phyloP scores from a whole-genome alignment of 2,329 filamentous ascomycete species.

The Hypoxylon sp. region DNA sequence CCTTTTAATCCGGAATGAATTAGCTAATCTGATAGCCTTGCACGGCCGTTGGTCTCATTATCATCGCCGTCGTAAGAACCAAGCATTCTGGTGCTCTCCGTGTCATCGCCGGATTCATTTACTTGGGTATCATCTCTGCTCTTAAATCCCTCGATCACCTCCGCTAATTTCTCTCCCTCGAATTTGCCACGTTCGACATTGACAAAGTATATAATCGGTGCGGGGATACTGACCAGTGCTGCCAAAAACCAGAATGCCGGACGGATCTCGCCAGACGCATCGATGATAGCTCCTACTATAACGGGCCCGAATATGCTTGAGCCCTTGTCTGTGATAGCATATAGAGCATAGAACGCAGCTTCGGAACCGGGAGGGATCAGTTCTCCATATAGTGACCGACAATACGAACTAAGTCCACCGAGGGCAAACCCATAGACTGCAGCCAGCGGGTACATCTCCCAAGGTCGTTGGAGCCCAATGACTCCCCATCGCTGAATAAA shows the following conservation, averaged over 20 bases:
- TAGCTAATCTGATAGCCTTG: conserved; percentile 21
- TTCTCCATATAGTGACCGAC: conserved; percentile 91
- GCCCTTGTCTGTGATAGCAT: conserved; percentile 97
- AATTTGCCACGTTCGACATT: conserved; percentile 83
- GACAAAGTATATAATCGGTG: conserved; percentile 86
- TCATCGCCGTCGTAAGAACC: conserved; percentile 55
- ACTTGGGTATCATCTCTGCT: conserved; percentile 42
- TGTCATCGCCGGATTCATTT: conserved; percentile 39
- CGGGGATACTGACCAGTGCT: conserved; percentile 83
- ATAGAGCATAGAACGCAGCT: conserved; percentile 95
- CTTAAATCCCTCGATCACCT: conserved; percentile 68
- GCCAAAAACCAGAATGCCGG: conserved; percentile 95
- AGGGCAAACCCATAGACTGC: conserved; percentile 94
- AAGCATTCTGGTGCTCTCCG: conserved; percentile 55
- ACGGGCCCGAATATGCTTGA: conserved; percentile 93
- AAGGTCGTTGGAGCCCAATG: conserved; percentile 89
- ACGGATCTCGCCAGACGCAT: conserved; percentile 82
- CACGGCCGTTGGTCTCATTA: conserved; percentile 42
- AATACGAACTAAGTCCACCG: conserved; percentile 92
- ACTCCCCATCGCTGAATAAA: conserved; percentile 80
- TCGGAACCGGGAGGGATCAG: conserved; percentile 94
- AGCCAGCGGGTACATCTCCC: conserved; percentile 96
- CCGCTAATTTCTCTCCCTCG: conserved; percentile 75
- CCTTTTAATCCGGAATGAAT: background rate
- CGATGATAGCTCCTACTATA: conserved; percentile 93